These are phyloP conservation scores for Puccinellia tenuiflora DNA, from an alignment of 176 grass and related monocot genomes.

Conservation along the genomic window DNA sequence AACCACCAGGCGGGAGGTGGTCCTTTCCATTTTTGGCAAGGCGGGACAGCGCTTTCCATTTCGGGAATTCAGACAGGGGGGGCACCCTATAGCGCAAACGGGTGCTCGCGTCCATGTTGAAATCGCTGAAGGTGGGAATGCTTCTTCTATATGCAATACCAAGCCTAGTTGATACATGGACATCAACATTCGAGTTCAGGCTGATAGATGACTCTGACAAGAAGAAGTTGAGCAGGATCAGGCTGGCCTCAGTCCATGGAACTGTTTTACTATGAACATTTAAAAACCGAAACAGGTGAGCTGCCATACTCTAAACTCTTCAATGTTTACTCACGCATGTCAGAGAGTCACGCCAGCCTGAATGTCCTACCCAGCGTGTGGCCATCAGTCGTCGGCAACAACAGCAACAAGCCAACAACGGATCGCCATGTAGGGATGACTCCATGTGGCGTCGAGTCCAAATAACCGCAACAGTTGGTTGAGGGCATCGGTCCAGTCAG, in stretches of 20 bases:
- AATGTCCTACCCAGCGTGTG: not conserved
- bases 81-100: no score
- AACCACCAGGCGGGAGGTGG: no score
- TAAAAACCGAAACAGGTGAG: conserved; percentile 31
- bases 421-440: not conserved
- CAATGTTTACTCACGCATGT: conserved; percentile 21
- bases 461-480: not conserved
- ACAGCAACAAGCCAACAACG: not conserved
- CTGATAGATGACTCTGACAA: conserved; percentile 56
- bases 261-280: conserved; percentile 43
- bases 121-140: conserved; percentile 61
- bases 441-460: not conserved
- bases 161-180: conserved; percentile 60
- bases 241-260: conserved; percentile 48
- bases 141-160: conserved; percentile 67
- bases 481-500: not conserved
- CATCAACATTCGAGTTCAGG: conserved; percentile 50
- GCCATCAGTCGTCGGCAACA: conserved; percentile 6
- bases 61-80: no score
- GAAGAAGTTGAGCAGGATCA: conserved; percentile 48
- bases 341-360: conserved; percentile 6
- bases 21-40: no score
- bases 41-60: no score
- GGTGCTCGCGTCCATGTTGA: no score
- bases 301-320: conserved; percentile 20